Evolutionary conservation across 2,329 filamentous ascomycete genomes (phyloP), one percentile per base, ranked within the genome.

Genomic region (Dothidotthia symphoricarpi): DNA sequence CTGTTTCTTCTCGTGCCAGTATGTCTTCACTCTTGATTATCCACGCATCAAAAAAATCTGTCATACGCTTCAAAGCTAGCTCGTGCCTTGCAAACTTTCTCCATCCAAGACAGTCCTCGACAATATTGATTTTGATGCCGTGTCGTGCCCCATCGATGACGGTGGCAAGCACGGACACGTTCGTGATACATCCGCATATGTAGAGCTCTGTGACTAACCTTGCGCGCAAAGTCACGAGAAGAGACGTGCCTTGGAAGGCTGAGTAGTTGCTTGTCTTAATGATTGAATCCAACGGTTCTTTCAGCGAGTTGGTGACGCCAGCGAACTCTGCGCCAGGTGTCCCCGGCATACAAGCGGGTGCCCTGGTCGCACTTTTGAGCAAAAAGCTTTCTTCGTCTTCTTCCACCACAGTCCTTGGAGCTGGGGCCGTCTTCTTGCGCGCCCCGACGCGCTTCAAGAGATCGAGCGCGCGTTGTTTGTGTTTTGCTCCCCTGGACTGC

Each of bases 51-150:
- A 90, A 85, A 34, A 87, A 78, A 28, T 88, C 80, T 2, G 80
- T 75, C 62, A 95, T 83, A 37, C 81, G 80, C 35, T 77, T 75
- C 51, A 94, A 72, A 0, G 90, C 85, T 47, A 80, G 74, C 29
- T 79, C 72, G 53, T 95, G 88, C 28, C 88, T 80, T 13, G 72
- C 66, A 41, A 82, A 78, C 52, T 75, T 82, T 31, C 87, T 81
- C 58, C 84, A 95, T 9, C 89, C 90, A 38, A 95, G 81, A 64
- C 90, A 96, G 63, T 97, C 89, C 35, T 93, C 83, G 26, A 97
- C 73, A 10, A 97, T 73, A 4, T 86, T 93, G 57, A 96, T 88
- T n/a, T 81, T 75, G 57, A 95, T 82, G 4, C 90, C 93, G 64
- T 96, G 86, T 14, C 85, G 80, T 2, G 88, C 90, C 9, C 91